Percentiles rank a stretch among this genome's conserved stretches.
phyloP scores from a whole-genome alignment of 2,329 filamentous ascomycete species.

The Keithomyces neogunnii region DNA sequence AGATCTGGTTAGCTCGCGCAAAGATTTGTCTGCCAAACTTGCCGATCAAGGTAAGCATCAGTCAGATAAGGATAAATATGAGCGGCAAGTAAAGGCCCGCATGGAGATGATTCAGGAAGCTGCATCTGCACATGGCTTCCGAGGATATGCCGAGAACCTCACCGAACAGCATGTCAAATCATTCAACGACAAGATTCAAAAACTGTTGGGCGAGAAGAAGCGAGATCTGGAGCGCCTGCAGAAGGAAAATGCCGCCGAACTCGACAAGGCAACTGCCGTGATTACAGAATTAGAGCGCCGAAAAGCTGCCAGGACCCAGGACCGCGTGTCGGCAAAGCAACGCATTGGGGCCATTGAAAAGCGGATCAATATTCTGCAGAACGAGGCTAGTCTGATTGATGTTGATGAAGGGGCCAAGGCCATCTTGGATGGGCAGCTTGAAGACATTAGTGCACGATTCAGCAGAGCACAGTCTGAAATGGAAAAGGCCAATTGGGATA shows the following conservation, averaged over 20 bases:
- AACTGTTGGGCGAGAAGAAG: conserved; percentile 69
- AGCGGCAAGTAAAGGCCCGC: conserved; percentile 66
- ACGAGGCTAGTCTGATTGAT: conserved; percentile 61
- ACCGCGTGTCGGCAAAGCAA: conserved; percentile 64
- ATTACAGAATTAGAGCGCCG: conserved; percentile 68
- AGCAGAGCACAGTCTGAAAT: conserved; percentile 54
- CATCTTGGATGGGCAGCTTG: conserved; percentile 63
- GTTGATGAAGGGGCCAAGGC: conserved; percentile 81
- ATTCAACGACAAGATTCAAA: conserved; percentile 72
- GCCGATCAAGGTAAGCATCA: conserved; percentile 68
- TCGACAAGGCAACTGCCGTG: conserved; percentile 60
- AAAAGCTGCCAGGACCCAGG: conserved; percentile 63
- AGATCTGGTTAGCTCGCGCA: conserved; percentile 35
- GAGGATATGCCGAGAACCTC: conserved; percentile 74
- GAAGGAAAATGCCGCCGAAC: conserved; percentile 63
- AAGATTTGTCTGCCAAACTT: conserved; percentile 41
- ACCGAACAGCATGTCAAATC: conserved; percentile 63
- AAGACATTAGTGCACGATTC: conserved; percentile 58
- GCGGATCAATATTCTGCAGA: conserved; percentile 58
- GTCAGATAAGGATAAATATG: conserved; percentile 80
- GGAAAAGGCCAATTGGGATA: conserved; percentile 58
- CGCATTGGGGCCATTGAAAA: conserved; percentile 67
- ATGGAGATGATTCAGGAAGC: conserved; percentile 69
- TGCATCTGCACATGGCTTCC: conserved; percentile 68
- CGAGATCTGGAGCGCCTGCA: conserved; percentile 67